Conservation (phyloP, 208 protist genomes). For the Wallacemonas sp. region DNA sequence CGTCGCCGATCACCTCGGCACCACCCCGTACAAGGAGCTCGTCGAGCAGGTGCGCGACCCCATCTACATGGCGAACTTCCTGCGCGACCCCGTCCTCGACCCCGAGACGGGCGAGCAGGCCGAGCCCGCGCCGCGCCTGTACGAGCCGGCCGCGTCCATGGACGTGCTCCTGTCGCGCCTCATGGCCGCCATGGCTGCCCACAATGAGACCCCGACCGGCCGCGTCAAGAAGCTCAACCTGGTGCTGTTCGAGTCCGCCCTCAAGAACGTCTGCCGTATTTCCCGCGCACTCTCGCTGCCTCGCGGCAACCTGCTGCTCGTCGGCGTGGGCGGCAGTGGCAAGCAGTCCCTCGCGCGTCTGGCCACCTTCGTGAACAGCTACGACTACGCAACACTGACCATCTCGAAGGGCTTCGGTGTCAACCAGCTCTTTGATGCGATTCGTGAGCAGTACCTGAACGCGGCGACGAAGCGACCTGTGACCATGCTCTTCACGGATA, state of each 20-base stretch:
- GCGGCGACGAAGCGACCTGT: constrained; percentile 85
- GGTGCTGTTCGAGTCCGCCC: constrained; percentile 95
- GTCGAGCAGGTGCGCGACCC: constrained; percentile 73
- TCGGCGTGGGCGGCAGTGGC: constrained; percentile 93
- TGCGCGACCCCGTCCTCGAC: constrained; percentile 90
- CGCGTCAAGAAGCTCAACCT: constrained; percentile 92
- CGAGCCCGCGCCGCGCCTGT: constrained; percentile 93
- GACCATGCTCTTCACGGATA: constrained; percentile 98
- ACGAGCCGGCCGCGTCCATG: constrained; percentile 93
- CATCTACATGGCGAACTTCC: constrained; percentile 96
- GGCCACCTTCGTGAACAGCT: constrained; percentile 83
- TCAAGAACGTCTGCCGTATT: constrained; percentile 96
- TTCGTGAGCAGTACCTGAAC: constrained; percentile 91
- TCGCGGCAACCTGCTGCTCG: constrained; percentile 93
- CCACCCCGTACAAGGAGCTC: constrained; percentile 83
- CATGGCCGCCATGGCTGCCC: constrained; percentile 75
- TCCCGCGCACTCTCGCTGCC: constrained; percentile 91
- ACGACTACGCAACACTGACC: constrained; percentile 91
- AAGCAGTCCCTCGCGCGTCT: constrained; percentile 94
- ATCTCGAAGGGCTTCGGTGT: constrained; percentile 94
- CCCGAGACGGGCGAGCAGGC: constrained; percentile 90
- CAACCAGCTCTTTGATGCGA: constrained; percentile 94
- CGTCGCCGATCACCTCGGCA: constrained; percentile 69
- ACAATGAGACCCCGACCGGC: constrained; percentile 86
- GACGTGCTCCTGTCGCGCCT: constrained; percentile 75